Evolutionary conservation across 768 basidiomycete species (phyloP).

Genomic region (Leccinum variicolor): DNA sequence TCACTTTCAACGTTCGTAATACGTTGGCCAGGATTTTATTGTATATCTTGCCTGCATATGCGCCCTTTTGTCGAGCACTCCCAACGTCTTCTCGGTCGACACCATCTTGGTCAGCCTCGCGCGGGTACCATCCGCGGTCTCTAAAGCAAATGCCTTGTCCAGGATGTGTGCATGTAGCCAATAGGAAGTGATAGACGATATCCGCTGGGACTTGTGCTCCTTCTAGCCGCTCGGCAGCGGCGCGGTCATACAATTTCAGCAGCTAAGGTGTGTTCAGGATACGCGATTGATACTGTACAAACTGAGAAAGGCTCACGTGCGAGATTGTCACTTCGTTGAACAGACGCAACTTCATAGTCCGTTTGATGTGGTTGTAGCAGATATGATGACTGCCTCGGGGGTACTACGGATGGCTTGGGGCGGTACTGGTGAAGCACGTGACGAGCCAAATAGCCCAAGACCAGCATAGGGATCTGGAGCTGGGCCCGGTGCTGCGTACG

Average conservation of each 20-base stretch:
- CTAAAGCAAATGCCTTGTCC: slow-evolving; percentile 85
- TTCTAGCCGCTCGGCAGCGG: slow-evolving; percentile 43
- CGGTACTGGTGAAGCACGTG: slow-evolving; percentile 1
- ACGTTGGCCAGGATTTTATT: slow-evolving; percentile 83
- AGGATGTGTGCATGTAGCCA: slow-evolving; percentile 77
- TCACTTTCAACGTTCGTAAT: slow-evolving; percentile 74
- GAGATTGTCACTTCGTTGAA: slow-evolving; percentile 66
- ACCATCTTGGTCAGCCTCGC: slow-evolving; percentile 48
- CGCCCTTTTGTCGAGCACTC: slow-evolving; percentile 30
- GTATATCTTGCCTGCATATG: slow-evolving; percentile 47
- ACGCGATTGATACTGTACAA: neutral
- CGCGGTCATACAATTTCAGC: slow-evolving; percentile 69
- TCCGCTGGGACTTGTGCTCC: slow-evolving; percentile 66
- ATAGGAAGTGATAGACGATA: slow-evolving; percentile 81
- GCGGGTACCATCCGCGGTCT: slow-evolving; percentile 88
- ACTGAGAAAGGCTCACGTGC: slow-evolving; percentile 44
- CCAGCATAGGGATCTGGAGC: slow-evolving; percentile 36
- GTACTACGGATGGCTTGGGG: slow-evolving; percentile 8
- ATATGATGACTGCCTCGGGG: slow-evolving; percentile 27
- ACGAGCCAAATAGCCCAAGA: slow-evolving; percentile 29
- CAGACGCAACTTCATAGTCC: slow-evolving; percentile 65
- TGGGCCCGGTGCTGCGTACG: slow-evolving; percentile 14
- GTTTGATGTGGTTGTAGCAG: slow-evolving; percentile 39
- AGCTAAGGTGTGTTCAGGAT: slow-evolving; percentile 41
- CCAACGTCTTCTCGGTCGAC: slow-evolving; percentile 37